A percentile compares a stretch with the other conserved stretches of the same genome.
Evolutionary conservation across 1,284 basidiomycete genomes (phyloP).

Genomic region (Bjerkandera adusta): DNA sequence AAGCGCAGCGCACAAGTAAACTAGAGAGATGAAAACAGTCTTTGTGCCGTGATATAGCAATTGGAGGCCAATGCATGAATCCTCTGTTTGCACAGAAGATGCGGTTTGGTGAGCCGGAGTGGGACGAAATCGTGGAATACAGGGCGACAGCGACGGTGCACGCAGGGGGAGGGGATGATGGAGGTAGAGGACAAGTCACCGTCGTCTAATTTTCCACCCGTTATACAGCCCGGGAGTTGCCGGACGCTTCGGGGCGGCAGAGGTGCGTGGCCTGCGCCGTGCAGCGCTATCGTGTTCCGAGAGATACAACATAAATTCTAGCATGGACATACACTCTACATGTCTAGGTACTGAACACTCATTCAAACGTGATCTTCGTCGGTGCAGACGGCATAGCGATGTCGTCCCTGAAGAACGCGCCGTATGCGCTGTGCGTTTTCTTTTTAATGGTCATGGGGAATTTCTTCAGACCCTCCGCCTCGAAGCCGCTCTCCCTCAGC

Average conservation of each 20-base stretch:
- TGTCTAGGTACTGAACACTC: no score
- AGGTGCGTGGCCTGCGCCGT: neutral
- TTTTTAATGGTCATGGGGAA: conserved; percentile 99
- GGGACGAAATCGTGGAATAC: conserved; percentile 64
- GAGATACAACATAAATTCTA: neutral
- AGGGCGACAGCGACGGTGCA: conserved; percentile 15
- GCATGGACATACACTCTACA: no score
- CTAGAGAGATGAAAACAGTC: conserved; percentile 49
- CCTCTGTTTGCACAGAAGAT: conserved; percentile 77
- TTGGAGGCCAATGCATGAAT: conserved; percentile 90
- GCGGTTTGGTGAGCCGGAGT: conserved; percentile 38
- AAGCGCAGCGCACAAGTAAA: conserved; percentile 44
- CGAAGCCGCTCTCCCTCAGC: conserved; percentile 84
- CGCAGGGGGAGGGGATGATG: conserved; percentile 20
- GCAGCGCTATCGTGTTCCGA: neutral
- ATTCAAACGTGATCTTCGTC: conserved; percentile 83
- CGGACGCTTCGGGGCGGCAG: conserved; percentile 4
- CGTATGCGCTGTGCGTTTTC: conserved; percentile 83
- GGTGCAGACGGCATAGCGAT: conserved; percentile 73
- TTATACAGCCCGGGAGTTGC: conserved; percentile 13
- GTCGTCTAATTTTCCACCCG: conserved; percentile 8
- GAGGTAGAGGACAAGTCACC: conserved; percentile 16
- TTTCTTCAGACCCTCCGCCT: conserved; percentile 77
- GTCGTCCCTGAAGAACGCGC: conserved; percentile 84
- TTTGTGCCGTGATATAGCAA: conserved; percentile 64